Base-by-base conservation (phyloP, 2,329 filamentous ascomycete species). In the Hawksworthiomyces lignivorus region DNA sequence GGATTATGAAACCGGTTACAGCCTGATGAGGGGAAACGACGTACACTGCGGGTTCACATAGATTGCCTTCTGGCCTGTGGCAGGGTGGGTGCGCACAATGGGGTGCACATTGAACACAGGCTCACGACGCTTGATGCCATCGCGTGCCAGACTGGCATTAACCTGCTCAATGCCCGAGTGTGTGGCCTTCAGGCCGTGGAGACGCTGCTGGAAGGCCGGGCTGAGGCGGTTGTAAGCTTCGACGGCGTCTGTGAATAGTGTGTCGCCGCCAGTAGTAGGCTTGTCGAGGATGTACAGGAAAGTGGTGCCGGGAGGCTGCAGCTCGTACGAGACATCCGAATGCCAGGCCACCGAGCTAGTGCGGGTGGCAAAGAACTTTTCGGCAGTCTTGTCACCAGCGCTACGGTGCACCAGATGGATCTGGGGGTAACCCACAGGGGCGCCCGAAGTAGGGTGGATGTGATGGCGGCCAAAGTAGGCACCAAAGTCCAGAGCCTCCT, bases 341-440 rank as follows among this genome's bases (percentile, higher is more conserved):
- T 95, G 88, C 87, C 87, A 95, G 7, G 85, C 85, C 2, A 92
- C 80, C 1, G 82, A 84, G 61, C 82, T 89, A 4, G 84, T 89
- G 18, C 84, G 75, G 35, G 77, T 75, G 44, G 55, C 67, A 43
- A 86, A 79, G 60, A 81, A 84, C 30, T 72, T 63, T 10, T 72
- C 62, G 12, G 70, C 73, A 3, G 69, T 74, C 5, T 69, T 77
- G 54, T 86, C 81, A 20, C 77, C 77, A 70, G 45, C 80, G 67
- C 44, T 82, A 75, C 82, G 73, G 59, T 86, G 81, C 9, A 87
- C 82, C 4, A 87, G 69, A 56, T 87, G 82, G 31, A 87, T 64
- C 55, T 84, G 75, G 0, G 82, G 82, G 56, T 73, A 73, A n/a
- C 78, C 80, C 45, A 73, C 72, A 2, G 82, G 83, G 2, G 78